Conservation (phyloP, 805 yeast genomes). For the Candida jianshihensis region DNA sequence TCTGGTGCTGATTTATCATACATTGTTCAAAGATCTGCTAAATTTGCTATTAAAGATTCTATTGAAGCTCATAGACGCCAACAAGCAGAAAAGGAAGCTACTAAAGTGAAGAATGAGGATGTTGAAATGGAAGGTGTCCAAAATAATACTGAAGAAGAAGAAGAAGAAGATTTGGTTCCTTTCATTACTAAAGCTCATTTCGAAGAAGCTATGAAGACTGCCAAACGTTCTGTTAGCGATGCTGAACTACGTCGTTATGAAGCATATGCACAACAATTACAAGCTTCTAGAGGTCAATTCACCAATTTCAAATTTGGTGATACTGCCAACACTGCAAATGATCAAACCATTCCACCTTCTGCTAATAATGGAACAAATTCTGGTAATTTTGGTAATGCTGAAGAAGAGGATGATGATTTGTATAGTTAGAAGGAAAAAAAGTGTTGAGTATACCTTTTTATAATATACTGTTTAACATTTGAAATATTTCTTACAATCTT, state of each 20-base stretch:
- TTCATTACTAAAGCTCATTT: constrained; percentile 89
- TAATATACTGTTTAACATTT: too few relatives aligned
- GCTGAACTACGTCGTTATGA: constrained; percentile 98
- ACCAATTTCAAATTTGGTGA: constrained; percentile 82
- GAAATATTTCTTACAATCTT: too few relatives aligned
- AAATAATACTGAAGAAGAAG: constrained; percentile 36
- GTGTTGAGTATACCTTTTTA: background rate
- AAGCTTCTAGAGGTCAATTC: constrained; percentile 92
- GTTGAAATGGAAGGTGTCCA: constrained; percentile 36
- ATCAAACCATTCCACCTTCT: constrained; percentile 27
- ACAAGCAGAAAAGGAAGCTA: constrained; percentile 39
- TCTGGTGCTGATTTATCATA: constrained; percentile 98
- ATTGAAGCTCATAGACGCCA: constrained; percentile 70
- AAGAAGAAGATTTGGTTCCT: constrained; percentile 92
- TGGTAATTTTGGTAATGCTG: constrained; percentile 40
- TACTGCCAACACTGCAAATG: constrained; percentile 15
- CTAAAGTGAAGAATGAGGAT: constrained; percentile 38
- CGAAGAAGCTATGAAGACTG: constrained; percentile 99
- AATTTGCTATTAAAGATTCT: constrained; percentile 96
- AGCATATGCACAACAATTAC: constrained; percentile 95
- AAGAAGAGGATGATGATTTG: constrained; percentile 58
- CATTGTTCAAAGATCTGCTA: constrained; percentile 97
- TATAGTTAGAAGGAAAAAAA: constrained; percentile 34
- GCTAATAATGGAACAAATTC: constrained; percentile 21
- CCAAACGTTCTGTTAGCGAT: constrained; percentile 94